phyloP scores from a whole-genome alignment of 805 yeast genomes.

The Candida tammaniensis region DNA sequence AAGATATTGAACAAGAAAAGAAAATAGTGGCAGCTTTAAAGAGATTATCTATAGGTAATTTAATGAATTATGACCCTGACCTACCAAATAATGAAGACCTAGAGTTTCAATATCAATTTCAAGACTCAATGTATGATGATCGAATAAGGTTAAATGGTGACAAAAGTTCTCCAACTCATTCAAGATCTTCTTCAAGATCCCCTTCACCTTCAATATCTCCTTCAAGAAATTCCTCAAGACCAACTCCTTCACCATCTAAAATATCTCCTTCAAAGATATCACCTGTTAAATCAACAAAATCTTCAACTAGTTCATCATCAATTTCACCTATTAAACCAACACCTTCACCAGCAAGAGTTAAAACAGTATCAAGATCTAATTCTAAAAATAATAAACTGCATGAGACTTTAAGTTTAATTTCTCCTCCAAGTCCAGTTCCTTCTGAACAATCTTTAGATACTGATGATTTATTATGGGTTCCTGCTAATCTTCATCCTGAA shows the following conservation, averaged over 20 bases:
- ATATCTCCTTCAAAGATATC: slow-evolving; percentile 1
- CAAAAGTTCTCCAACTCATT: slow-evolving; percentile 1
- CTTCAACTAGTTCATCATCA: slow-evolving; percentile 3
- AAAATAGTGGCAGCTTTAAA: slow-evolving; percentile 72
- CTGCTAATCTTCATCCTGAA: slow-evolving; percentile 91
- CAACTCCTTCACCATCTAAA: neutral
- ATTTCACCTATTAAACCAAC: slow-evolving; percentile 1
- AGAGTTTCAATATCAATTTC: slow-evolving; percentile 22
- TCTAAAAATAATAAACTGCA: too few species aligned
- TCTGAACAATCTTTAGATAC: neutral
- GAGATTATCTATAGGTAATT: slow-evolving; percentile 66
- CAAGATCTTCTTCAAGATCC: slow-evolving; percentile 7
- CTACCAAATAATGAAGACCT: slow-evolving; percentile 40
- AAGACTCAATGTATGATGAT: slow-evolving; percentile 11
- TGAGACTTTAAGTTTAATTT: too few species aligned
- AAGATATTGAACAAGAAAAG: slow-evolving; percentile 72
- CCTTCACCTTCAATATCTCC: slow-evolving; percentile 10
- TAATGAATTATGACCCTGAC: slow-evolving; percentile 67
- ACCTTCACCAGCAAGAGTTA: neutral
- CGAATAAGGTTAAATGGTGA: slow-evolving; percentile 1
- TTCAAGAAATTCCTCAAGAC: slow-evolving; percentile 1
- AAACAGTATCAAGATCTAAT: slow-evolving; percentile 1
- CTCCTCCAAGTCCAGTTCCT: slow-evolving; percentile 1
- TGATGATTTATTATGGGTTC: slow-evolving; percentile 79
- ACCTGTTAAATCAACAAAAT: slow-evolving; percentile 2